Conservation (phyloP, 192 early-diverging fungal species). For the Coemansia sp. region DNA sequence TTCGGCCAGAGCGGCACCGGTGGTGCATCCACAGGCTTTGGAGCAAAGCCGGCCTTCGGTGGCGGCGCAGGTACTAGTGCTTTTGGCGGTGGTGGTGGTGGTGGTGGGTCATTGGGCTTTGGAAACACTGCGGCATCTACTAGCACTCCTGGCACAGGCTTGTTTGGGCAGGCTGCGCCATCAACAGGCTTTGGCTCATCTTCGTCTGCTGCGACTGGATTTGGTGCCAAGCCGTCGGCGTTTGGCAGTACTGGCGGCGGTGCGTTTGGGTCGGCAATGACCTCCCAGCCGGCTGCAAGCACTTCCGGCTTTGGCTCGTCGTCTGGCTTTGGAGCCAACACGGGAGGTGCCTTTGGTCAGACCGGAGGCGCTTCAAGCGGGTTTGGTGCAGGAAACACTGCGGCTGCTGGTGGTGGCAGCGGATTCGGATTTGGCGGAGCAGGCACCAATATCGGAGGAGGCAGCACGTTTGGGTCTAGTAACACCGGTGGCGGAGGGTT, state of each 20-base stretch:
- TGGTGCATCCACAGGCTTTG: constrained; percentile 6
- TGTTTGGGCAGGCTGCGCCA: constrained; percentile 31
- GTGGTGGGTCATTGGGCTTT: neutral
- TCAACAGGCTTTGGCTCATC: constrained; percentile 35
- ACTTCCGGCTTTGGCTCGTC: constrained; percentile 11
- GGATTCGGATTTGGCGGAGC: constrained; percentile 22
- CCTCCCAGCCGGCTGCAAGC: constrained; percentile 9
- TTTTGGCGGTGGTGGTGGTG: neutral
- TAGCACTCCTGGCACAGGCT: constrained; percentile 1
- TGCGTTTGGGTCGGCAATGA: constrained; percentile 7
- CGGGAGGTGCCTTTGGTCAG: constrained; percentile 26
- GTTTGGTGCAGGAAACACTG: constrained; percentile 33
- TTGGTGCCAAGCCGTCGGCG: constrained; percentile 13
- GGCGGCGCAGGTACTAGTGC: constrained; percentile 1
- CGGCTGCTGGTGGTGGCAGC: constrained; percentile 10
- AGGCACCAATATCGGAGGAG: constrained; percentile 18
- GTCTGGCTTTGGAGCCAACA: constrained; percentile 13
- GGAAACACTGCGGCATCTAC: constrained; percentile 17
- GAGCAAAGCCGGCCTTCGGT: constrained; percentile 22
- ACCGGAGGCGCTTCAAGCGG: constrained; percentile 10
- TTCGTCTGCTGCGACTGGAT: constrained; percentile 1
- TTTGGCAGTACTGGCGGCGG: constrained; percentile 18
- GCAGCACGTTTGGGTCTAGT: constrained; percentile 17
- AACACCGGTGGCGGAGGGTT: constrained; percentile 11
- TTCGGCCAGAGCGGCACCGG: constrained; percentile 11